These are phyloP conservation scores for Amanita jacksonii DNA, from an alignment of 768 basidiomycete species.

Conservation along the genomic window DNA sequence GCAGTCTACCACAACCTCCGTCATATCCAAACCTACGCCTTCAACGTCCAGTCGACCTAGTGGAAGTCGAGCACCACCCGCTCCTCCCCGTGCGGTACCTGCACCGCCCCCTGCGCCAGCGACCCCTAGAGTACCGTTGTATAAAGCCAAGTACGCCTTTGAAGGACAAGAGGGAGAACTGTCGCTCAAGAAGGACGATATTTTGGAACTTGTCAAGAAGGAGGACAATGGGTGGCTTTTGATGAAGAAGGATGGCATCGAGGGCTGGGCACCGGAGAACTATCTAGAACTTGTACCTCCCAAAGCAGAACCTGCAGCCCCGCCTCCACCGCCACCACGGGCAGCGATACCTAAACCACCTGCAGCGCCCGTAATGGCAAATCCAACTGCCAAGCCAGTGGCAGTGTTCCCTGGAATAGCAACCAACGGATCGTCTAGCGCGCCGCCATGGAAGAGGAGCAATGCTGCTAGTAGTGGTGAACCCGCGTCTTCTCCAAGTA, in stretches of 20 bases:
- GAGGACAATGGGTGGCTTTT: slow-evolving; percentile 99
- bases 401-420: slow-evolving; percentile 77
- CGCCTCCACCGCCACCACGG: slow-evolving; percentile 60
- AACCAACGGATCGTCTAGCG: slow-evolving; percentile 44
- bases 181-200: slow-evolving; percentile 79
- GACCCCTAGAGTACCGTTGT: slow-evolving; percentile 62
- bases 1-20: slow-evolving; percentile 32
- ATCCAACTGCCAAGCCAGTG: slow-evolving; percentile 65
- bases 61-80: slow-evolving; percentile 18
- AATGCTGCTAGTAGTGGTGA: slow-evolving; percentile 23
- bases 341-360: slow-evolving; percentile 24
- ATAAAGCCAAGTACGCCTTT: slow-evolving; percentile 89
- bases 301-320: slow-evolving; percentile 51
- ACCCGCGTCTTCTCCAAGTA: too few species aligned
- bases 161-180: slow-evolving; percentile 90
- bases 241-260: slow-evolving; percentile 68
- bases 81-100: slow-evolving; percentile 21
- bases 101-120: slow-evolving; percentile 36
- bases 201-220: slow-evolving; percentile 87
- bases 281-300: slow-evolving; percentile 78
- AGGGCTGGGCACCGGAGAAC: slow-evolving; percentile 95
- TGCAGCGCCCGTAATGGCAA: slow-evolving; percentile 37
- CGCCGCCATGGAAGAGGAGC: slow-evolving; percentile 66
- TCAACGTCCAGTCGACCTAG: slow-evolving; percentile 26
- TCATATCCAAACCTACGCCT: slow-evolving; percentile 22